Evolutionary conservation across 164 flowering plant genomes (phyloP).

Genomic region (Magnolia officinalis): DNA sequence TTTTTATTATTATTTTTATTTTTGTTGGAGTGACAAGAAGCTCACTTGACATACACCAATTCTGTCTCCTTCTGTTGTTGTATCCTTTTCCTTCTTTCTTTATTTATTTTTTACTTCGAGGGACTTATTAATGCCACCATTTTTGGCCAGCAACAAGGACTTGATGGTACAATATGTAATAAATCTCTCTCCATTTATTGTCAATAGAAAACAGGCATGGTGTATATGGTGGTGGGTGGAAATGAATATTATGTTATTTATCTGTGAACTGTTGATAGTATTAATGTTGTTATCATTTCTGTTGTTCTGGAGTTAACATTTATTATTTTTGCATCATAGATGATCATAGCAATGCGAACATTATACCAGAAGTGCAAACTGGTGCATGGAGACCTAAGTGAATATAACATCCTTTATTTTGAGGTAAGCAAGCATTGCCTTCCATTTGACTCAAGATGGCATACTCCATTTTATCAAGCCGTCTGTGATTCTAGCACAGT

Average conservation of each 20-base stretch:
- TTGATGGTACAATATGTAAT: not conserved
- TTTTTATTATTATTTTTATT: too few species aligned
- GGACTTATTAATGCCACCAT: too few species aligned
- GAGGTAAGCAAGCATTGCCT: slow-evolving; percentile 48
- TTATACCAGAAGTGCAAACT: slow-evolving; percentile 93
- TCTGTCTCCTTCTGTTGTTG: too few species aligned
- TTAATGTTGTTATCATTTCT: not conserved
- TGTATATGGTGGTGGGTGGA: not conserved
- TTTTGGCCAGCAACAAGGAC: not conserved
- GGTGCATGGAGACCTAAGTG: slow-evolving; percentile 99
- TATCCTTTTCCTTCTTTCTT: too few species aligned
- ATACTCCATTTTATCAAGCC: too few species aligned
- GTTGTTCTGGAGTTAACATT: slow-evolving; percentile 5
- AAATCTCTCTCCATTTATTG: not conserved
- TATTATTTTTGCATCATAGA: slow-evolving; percentile 32
- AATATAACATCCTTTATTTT: slow-evolving; percentile 86
- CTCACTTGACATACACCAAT: too few species aligned
- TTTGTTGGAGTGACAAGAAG: too few species aligned
- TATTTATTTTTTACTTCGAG: too few species aligned
- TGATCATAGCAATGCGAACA: slow-evolving; percentile 76
- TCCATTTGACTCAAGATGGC: not conserved
- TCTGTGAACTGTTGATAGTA: not conserved
- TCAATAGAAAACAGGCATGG: not conserved
- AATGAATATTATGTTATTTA: not conserved
- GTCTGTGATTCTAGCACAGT: not conserved